Evolutionary conservation across 352 stramenopile species (phyloP).

Genomic region (Aphanomyces stellatus): DNA sequence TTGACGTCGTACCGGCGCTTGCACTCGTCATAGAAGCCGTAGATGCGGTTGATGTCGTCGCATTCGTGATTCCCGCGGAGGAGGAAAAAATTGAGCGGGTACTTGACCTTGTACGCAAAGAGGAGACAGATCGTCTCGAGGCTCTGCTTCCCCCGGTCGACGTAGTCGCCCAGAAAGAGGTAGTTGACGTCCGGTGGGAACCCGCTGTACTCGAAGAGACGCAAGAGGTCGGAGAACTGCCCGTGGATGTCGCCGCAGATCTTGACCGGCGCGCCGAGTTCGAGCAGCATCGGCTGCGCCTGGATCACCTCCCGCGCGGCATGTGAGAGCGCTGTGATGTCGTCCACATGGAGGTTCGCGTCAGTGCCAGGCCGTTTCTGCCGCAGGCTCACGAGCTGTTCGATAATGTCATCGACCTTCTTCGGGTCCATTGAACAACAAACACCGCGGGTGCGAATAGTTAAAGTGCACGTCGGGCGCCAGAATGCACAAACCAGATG

Average conservation of each 20-base stretch:
- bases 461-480: no score
- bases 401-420: conserved; percentile 81
- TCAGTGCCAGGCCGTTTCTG: conserved; percentile 71
- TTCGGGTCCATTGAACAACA: conserved; percentile 58
- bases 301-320: conserved; percentile 89
- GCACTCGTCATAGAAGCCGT: conserved; percentile 99
- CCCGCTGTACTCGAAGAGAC: conserved; percentile 92
- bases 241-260: conserved; percentile 95
- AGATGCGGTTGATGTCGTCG: conserved; percentile 97
- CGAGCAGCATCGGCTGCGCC: conserved; percentile 96
- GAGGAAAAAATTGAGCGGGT: conserved; percentile 96
- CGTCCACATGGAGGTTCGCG: conserved; percentile 89
- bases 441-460: no score
- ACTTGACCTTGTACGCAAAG: conserved; percentile 98
- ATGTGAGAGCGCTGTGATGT: conserved; percentile 97
- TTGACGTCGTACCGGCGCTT: conserved; percentile 90
- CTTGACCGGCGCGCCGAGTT: conserved; percentile 98
- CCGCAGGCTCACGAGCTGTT: conserved; percentile 85
- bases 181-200: conserved; percentile 58
- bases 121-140: conserved; percentile 97
- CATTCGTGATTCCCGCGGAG: conserved; percentile 98
- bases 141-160: conserved; percentile 90
- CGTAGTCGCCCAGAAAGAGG: conserved; percentile 23
- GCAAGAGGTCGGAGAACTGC: conserved; percentile 92
- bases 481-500: no score